phyloP scores from a whole-genome alignment of 78 protist species.

The slime mould (Dictyostelium discoideum) region DNA sequence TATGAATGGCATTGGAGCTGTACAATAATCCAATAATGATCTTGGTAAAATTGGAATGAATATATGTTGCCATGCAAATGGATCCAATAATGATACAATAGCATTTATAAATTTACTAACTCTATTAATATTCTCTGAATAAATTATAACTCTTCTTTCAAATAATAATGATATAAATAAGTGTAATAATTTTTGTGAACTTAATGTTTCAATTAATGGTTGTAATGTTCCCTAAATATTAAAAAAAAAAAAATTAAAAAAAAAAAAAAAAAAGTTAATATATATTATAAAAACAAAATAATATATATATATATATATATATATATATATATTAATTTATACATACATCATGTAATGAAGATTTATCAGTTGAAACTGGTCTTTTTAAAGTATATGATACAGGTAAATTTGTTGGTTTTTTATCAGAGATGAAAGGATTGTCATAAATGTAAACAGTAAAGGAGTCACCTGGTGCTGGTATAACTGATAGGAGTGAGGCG shows the following conservation, averaged over 20 bases:
- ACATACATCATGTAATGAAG: constrained; percentile 70
- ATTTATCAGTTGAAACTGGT: constrained; percentile 64
- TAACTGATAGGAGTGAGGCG: constrained; percentile 57
- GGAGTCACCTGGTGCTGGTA: constrained; percentile 73
- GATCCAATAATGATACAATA: constrained; percentile 59
- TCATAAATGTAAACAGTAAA: constrained; percentile 70
- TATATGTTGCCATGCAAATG: constrained; percentile 81
- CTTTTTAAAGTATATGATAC: constrained; percentile 34
- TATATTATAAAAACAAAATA: not conserved
- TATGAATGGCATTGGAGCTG: constrained; percentile 85
- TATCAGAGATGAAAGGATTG: constrained; percentile 23
- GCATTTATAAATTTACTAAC: constrained; percentile 81
- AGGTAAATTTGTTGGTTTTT: constrained; percentile 19
- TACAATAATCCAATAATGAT: constrained; percentile 71
- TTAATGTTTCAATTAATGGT: constrained; percentile 68
- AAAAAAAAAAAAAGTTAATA: not conserved
- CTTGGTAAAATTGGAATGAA: constrained; percentile 83
- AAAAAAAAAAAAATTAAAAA: not conserved
- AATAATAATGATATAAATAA: constrained; percentile 62
- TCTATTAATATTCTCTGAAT: constrained; percentile 57
- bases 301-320: not conserved
- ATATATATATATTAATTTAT: not conserved
- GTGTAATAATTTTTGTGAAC: constrained; percentile 65
- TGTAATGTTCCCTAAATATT: constrained; percentile 48
- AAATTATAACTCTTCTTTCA: constrained; percentile 67